phyloP scores from a whole-genome alignment of 2,329 filamentous ascomycete genomes.

The Neofusicoccum umdonicola region DNA sequence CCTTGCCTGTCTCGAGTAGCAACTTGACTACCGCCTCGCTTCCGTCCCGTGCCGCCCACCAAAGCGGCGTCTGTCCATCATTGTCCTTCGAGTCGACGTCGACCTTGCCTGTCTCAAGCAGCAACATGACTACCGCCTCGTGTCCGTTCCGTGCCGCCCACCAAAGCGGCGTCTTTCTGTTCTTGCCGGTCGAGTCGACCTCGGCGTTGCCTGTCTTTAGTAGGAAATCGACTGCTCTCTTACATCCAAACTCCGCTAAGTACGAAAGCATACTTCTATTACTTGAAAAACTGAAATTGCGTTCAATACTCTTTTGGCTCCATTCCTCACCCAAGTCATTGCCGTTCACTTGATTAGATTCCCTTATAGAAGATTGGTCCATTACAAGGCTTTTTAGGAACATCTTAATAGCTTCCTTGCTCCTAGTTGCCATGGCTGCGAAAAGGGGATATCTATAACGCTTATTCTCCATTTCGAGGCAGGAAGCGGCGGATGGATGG shows the following conservation, averaged over 20 bases:
- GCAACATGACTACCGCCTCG: neutral
- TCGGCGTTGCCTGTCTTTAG: neutral
- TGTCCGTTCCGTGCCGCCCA: neutral
- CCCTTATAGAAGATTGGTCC: neutral
- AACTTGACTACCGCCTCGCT: too few species aligned
- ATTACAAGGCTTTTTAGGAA: neutral
- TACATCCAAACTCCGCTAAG: neutral
- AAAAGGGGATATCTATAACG: slow-evolving; percentile 37
- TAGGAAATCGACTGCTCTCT: neutral
- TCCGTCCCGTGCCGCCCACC: too few species aligned
- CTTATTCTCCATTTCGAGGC: slow-evolving; percentile 26
- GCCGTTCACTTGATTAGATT: neutral
- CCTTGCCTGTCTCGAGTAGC: neutral
- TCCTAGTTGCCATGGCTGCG: slow-evolving; percentile 34
- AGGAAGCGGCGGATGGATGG: slow-evolving; percentile 20
- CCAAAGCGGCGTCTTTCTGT: neutral
- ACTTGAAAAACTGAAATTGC: neutral
- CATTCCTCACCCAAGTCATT: neutral
- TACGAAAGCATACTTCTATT: neutral
- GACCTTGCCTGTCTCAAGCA: too few species aligned
- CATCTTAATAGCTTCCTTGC: slow-evolving; percentile 26
- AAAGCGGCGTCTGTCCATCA: too few species aligned
- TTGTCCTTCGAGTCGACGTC: too few species aligned
- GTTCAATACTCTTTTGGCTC: neutral
- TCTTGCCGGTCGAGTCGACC: neutral